Evolutionary conservation across 1,284 basidiomycete species (phyloP).

Genomic region (Sphaerobolus stellatus): DNA sequence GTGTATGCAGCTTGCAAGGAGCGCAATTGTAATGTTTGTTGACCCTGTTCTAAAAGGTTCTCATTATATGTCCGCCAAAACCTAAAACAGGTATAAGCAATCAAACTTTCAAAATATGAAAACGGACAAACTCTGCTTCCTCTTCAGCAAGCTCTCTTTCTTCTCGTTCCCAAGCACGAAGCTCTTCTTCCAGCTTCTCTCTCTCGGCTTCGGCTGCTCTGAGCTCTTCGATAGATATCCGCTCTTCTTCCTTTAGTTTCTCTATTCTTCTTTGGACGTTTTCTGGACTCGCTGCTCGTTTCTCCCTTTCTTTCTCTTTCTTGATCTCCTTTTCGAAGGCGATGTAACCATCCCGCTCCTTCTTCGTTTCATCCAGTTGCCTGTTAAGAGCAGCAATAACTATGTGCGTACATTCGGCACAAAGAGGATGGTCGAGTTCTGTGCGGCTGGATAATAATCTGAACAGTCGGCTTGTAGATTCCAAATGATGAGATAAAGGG

Average conservation of each 20-base stretch:
- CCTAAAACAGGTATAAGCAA: slow-evolving; percentile 40
- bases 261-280: slow-evolving; percentile 72
- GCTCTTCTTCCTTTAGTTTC: slow-evolving; percentile 74
- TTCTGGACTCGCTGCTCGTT: slow-evolving; percentile 56
- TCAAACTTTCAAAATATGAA: slow-evolving; percentile 6
- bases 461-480: slow-evolving; percentile 73
- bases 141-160: slow-evolving; percentile 75
- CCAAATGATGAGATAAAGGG: slow-evolving; percentile 76
- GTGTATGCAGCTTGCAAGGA: slow-evolving; percentile 75
- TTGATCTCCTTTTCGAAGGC: slow-evolving; percentile 86
- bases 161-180: slow-evolving; percentile 68
- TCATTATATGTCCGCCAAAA: slow-evolving; percentile 84
- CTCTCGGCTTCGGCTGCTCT: slow-evolving; percentile 73
- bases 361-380: slow-evolving; percentile 86
- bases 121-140: slow-evolving; percentile 61
- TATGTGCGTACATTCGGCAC: slow-evolving; percentile 88
- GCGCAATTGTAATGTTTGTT: slow-evolving; percentile 67
- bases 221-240: slow-evolving; percentile 68
- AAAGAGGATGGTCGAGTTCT: slow-evolving; percentile 92
- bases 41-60: slow-evolving; percentile 61
- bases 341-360: slow-evolving; percentile 90
- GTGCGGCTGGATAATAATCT: slow-evolving; percentile 77
- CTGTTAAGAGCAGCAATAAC: slow-evolving; percentile 75
- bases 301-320: slow-evolving; percentile 69
- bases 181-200: slow-evolving; percentile 70